Base-by-base conservation (phyloP, 2,329 filamentous ascomycete genomes). In the Venturia effusa region DNA sequence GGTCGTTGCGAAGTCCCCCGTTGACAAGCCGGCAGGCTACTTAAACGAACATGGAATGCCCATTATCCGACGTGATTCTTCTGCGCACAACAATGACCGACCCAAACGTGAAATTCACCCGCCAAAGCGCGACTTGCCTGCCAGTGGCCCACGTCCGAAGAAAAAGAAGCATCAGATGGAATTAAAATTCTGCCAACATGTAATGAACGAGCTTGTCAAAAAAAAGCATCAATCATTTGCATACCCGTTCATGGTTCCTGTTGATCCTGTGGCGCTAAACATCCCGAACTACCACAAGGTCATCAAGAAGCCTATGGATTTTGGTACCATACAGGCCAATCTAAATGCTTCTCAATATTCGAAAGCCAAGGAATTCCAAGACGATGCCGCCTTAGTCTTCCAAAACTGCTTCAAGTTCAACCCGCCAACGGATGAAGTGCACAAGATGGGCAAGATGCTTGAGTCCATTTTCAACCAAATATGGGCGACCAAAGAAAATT, bases 221-320 rank as follows among this genome's bases (percentile, higher is more conserved):
- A 76, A 82, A 0, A 92, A 90, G 73, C 83, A 97, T 72, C 81
- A 80, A 64, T 72, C 77, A 1, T 78, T 87, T 68, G 90, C 90
- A 54, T 81, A 82, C 64, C 87, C 89, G 65, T 99, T 99, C 78
- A 78, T 90, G 70, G 78, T 83, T 8, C 89, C 94, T 0, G 94
- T 99, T 24, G 94, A 99, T 72, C 92, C 94, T 0, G 92, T 97
- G 41, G 93, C 92, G 0, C 79, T 97, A 63, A 92, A 93, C 73
- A 97, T 97, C 66, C 94, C 94, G 0, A 88, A 88, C 30, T 99
- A 99, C 73, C 90, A 94, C 74, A 91, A 88, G 70, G 81, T 97
- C 66, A 92, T 99, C 77, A 97, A 96, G 80, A 91, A 92, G 73
- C 94, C 94, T 0, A 99, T 97, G 93, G 93, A 99, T 74, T 80